These are phyloP conservation scores for Vitis hybrid DNA, from an alignment of 177 flowering plant genomes.

Conservation along the genomic window DNA sequence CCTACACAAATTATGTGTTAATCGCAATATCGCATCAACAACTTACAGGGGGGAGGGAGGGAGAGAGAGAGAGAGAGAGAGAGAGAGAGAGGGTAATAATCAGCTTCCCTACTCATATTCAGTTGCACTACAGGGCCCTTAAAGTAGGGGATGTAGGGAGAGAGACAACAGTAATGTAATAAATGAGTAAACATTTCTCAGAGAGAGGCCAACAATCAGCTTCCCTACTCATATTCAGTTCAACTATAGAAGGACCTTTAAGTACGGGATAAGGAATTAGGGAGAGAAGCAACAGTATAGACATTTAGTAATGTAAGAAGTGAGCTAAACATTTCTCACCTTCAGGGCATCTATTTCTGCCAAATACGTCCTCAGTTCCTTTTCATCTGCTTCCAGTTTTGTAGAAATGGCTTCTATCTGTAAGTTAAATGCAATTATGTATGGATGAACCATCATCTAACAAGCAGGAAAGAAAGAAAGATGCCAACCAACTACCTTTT, in stretches of 20 bases:
- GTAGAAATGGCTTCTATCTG: constrained; percentile 60
- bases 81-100: no score
- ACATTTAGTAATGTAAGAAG: neutral
- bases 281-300: neutral
- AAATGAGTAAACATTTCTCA: no score
- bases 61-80: no score
- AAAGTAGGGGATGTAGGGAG: no score
- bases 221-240: no score
- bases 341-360: constrained; percentile 62
- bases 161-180: no score
- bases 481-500: constrained; percentile 41
- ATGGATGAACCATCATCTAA: neutral
- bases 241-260: neutral
- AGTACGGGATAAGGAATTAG: neutral
- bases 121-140: no score
- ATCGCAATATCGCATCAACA: no score
- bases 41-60: no score
- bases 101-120: no score
- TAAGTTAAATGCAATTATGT: constrained; percentile 7
- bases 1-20: no score
- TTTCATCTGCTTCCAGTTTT: constrained; percentile 56
- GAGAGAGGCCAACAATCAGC: no score
- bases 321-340: constrained; percentile 38
- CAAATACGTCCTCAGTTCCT: constrained; percentile 39
- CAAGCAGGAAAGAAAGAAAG: neutral